phyloP scores from a whole-genome alignment of 75 land plant species.

The Cryptomeria japonica region DNA sequence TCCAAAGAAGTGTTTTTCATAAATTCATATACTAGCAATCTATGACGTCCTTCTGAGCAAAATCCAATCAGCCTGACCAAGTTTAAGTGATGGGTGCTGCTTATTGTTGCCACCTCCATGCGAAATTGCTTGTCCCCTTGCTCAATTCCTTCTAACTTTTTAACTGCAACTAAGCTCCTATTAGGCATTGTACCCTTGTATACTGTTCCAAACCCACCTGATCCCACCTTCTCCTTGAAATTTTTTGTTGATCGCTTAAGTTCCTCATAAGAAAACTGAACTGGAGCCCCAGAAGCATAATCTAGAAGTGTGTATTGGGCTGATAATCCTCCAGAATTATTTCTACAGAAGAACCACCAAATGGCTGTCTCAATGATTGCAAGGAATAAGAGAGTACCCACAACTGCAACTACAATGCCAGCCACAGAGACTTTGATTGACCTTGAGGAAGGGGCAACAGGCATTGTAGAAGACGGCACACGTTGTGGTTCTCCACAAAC shows the following conservation, averaged over 20 bases:
- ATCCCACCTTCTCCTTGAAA: conserved; percentile 81
- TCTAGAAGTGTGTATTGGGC: conserved; percentile 65
- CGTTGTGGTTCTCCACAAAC: conserved; percentile 46
- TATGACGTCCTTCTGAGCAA: conserved; percentile 71
- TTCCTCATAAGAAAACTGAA: conserved; percentile 77
- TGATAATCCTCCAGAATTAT: conserved; percentile 32
- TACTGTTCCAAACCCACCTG: conserved; percentile 83
- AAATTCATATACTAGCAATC: conserved; percentile 83
- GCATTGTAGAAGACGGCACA: conserved; percentile 11
- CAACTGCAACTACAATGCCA: conserved; percentile 35
- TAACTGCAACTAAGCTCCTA: conserved; percentile 65
- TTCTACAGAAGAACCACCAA: conserved; percentile 59
- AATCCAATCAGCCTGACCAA: conserved; percentile 81
- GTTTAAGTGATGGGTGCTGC: conserved; percentile 85
- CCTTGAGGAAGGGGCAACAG: not conserved
- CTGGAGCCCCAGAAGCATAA: conserved; percentile 78
- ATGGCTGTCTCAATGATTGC: conserved; percentile 30
- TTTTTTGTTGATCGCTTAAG: conserved; percentile 66
- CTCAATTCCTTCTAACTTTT: conserved; percentile 71
- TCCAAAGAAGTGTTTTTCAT: conserved; percentile 83
- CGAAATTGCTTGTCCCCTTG: conserved; percentile 91
- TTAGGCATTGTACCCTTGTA: conserved; percentile 63
- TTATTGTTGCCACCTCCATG: conserved; percentile 82
- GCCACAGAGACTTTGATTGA: conserved; percentile 11
- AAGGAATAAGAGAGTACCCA: conserved; percentile 38